Percentiles rank a stretch among this genome's conserved stretches.
Conservation (phyloP, 2,329 filamentous ascomycete genomes). For the Exophiala spinifera region DNA sequence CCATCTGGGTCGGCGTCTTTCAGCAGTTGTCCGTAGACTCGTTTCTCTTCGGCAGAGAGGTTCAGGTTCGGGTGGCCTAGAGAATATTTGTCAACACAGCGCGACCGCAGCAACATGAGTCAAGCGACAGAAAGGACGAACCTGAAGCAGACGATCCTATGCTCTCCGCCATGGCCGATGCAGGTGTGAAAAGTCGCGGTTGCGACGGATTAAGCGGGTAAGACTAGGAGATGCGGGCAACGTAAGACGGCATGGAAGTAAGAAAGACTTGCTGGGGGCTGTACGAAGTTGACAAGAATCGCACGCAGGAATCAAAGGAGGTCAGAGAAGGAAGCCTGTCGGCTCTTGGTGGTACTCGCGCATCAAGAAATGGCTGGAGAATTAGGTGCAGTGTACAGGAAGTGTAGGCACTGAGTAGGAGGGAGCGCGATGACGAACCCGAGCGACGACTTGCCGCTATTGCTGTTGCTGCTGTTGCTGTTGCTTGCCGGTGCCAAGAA, state of each 20-base stretch:
- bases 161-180: constrained; percentile 24
- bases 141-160: constrained; percentile 28
- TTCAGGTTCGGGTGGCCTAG: constrained; percentile 66
- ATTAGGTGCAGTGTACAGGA: neutral
- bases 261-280: neutral
- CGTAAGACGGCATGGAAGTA: constrained; percentile 4
- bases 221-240: constrained; percentile 4
- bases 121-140: constrained; percentile 7
- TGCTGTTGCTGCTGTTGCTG: too few species aligned
- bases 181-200: neutral
- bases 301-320: neutral
- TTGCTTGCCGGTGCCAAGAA: neutral
- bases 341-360: neutral
- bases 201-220: constrained; percentile 8
- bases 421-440: too few species aligned
- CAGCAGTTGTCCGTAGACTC: constrained; percentile 89
- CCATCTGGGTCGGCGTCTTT: constrained; percentile 86
- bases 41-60: constrained; percentile 87
- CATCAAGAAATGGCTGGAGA: constrained; percentile 18
- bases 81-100: constrained; percentile 1
- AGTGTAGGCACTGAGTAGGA: too few species aligned
- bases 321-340: neutral
- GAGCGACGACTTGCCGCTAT: too few species aligned
- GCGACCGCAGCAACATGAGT: neutral
- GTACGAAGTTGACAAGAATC: neutral